Conservation (phyloP, 2,329 filamentous ascomycete species). For the Pseudocercospora musae region DNA sequence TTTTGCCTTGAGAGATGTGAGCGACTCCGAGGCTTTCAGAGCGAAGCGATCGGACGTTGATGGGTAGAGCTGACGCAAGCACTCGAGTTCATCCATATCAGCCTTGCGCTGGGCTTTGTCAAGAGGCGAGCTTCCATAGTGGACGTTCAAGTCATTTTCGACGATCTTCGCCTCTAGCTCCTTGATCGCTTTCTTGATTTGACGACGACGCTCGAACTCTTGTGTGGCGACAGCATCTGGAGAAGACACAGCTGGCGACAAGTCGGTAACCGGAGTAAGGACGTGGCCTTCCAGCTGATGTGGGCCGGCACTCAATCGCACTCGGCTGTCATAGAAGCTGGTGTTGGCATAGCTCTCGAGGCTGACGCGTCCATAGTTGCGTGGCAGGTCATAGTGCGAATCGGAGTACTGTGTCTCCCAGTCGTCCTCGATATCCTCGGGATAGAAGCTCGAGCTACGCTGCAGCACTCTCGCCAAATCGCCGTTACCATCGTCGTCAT, state of each 20-base stretch:
- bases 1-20: constrained; percentile 1
- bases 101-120: constrained; percentile 10
- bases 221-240: background rate
- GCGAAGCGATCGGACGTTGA: constrained; percentile 7
- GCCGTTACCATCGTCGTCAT: constrained; percentile 8
- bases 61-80: constrained; percentile 7
- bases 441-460: constrained; percentile 17
- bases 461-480: constrained; percentile 7
- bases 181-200: constrained; percentile 5
- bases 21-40: constrained; percentile 7
- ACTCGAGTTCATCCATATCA: constrained; percentile 12
- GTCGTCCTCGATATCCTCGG: constrained; percentile 12
- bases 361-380: constrained; percentile 11
- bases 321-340: constrained; percentile 20
- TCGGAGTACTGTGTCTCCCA: constrained; percentile 13
- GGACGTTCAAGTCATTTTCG: background rate
- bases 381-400: constrained; percentile 10
- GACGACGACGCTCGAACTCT: background rate
- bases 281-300: background rate
- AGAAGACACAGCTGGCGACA: background rate
- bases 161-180: constrained; percentile 10
- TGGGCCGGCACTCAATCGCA: constrained; percentile 7
- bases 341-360: constrained; percentile 26
- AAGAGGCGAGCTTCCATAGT: background rate
- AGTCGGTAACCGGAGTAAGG: background rate